A percentile compares a stretch with the other conserved stretches of the same genome.
Evolutionary conservation across 2,329 filamentous ascomycete genomes (phyloP).

Genomic region (Aspergillus sp.): DNA sequence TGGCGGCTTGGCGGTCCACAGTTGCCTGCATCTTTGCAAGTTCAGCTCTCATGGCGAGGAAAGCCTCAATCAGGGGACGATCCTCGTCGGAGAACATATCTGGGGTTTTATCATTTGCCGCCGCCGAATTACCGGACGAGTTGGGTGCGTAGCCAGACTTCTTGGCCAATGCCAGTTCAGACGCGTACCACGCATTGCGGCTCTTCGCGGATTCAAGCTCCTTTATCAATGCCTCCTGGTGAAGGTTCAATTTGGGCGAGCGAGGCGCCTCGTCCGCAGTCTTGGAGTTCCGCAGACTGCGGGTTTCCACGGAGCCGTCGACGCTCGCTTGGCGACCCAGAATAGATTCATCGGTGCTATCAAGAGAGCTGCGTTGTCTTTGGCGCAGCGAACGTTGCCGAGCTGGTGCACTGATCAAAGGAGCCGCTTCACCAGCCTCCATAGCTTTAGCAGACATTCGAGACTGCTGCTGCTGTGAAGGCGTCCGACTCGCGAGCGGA

Average conservation of each 20-base stretch:
- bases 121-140: slow-evolving; percentile 58
- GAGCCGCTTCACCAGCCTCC: slow-evolving; percentile 40
- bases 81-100: slow-evolving; percentile 89
- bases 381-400: slow-evolving; percentile 49
- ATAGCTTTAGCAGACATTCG: slow-evolving; percentile 38
- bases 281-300: slow-evolving; percentile 33
- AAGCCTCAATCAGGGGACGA: slow-evolving; percentile 80
- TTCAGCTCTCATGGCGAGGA: slow-evolving; percentile 84
- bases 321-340: slow-evolving; percentile 34
- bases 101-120: slow-evolving; percentile 64
- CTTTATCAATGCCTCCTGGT: slow-evolving; percentile 61
- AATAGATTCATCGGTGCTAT: slow-evolving; percentile 56
- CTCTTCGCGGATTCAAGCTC: slow-evolving; percentile 79
- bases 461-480: slow-evolving; percentile 34
- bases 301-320: slow-evolving; percentile 34
- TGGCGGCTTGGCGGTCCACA: slow-evolving; percentile 76
- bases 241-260: slow-evolving; percentile 37
- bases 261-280: slow-evolving; percentile 34
- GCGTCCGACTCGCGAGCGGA: too few relatives aligned
- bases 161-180: slow-evolving; percentile 81
- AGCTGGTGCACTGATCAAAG: slow-evolving; percentile 35
- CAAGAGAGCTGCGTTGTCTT: slow-evolving; percentile 57
- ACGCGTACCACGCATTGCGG: slow-evolving; percentile 93
- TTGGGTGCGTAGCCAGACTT: slow-evolving; percentile 80
- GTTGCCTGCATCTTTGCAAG: slow-evolving; percentile 81